Conservation (phyloP, 106 monocot genomes). For the Dioscorea dumetorum region DNA sequence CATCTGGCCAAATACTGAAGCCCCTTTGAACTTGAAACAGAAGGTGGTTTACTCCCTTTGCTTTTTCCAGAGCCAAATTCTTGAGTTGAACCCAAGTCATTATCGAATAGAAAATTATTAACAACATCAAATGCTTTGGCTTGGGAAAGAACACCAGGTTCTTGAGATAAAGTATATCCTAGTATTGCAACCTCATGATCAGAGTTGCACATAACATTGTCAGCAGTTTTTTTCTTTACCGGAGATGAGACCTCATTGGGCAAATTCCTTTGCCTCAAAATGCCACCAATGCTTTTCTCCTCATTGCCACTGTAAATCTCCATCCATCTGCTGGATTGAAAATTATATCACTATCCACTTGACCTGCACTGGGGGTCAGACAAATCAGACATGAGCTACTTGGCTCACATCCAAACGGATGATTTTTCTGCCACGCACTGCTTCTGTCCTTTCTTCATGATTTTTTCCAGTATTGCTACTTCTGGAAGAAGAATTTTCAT, state of each 20-base stretch:
- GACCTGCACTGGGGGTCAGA: constrained; percentile 1
- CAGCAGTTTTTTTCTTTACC: constrained; percentile 12
- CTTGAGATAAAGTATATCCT: constrained; percentile 77
- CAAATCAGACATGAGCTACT: background rate
- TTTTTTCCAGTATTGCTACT: constrained; percentile 2
- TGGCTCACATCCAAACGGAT: constrained; percentile 1
- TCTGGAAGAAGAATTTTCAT: background rate
- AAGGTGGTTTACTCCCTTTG: constrained; percentile 22
- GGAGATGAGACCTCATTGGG: constrained; percentile 25
- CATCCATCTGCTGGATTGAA: too few relatives aligned
- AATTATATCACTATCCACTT: background rate
- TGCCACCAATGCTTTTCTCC: constrained; percentile 12
- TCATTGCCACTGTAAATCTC: constrained; percentile 9
- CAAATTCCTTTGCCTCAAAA: constrained; percentile 38
- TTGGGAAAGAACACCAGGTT: constrained; percentile 75
- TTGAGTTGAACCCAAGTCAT: constrained; percentile 46
- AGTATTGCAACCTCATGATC: constrained; percentile 25
- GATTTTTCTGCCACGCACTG: background rate
- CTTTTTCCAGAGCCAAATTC: constrained; percentile 19
- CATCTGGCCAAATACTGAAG: constrained; percentile 34
- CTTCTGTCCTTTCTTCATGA: background rate
- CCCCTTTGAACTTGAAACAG: constrained; percentile 34
- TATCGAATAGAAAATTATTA: constrained; percentile 52
- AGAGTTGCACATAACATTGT: background rate
- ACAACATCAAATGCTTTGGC: constrained; percentile 76